Conservation (phyloP, 129 eudicot species). For the Escallonia herrerae region DNA sequence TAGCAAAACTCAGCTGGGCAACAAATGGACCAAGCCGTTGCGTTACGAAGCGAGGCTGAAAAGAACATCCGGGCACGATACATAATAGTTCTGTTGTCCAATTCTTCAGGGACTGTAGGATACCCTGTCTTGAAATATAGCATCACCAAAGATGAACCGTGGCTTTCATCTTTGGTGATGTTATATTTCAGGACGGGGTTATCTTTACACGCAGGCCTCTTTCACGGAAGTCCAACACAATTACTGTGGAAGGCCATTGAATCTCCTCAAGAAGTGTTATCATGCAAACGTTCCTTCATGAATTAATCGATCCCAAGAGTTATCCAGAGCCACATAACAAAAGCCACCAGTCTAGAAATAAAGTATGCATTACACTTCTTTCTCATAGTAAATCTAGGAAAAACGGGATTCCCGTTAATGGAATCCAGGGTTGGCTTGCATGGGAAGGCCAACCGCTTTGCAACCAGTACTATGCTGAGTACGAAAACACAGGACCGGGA, state of each 20-base stretch:
- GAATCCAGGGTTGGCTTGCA: conserved; percentile 10
- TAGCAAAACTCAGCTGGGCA: conserved; percentile 11
- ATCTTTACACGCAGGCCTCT: background rate
- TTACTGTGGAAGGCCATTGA: conserved; percentile 13
- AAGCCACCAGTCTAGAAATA: too few species aligned
- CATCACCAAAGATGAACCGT: too few species aligned
- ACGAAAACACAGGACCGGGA: background rate
- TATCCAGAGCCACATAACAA: too few species aligned
- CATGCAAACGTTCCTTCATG: conserved; percentile 3
- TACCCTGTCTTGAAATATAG: too few species aligned
- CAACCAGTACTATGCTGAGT: background rate
- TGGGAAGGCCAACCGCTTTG: background rate
- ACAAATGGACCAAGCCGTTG: conserved; percentile 14
- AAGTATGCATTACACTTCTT: too few species aligned
- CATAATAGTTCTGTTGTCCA: background rate
- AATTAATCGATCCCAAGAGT: background rate
- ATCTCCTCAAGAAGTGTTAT: conserved; percentile 4
- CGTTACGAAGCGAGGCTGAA: background rate
- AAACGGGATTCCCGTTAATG: too few species aligned
- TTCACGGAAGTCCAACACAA: background rate
- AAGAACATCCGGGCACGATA: conserved; percentile 8
- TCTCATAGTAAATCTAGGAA: too few species aligned
- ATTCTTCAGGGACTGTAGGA: conserved; percentile 17
- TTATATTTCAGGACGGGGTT: conserved; percentile 11
- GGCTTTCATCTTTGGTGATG: conserved; percentile 14